Evolutionary conservation across 306 rosid species (phyloP), one percentile per base, ranked within the genome.

Genomic region (Glycyrrhiza uralensis): DNA sequence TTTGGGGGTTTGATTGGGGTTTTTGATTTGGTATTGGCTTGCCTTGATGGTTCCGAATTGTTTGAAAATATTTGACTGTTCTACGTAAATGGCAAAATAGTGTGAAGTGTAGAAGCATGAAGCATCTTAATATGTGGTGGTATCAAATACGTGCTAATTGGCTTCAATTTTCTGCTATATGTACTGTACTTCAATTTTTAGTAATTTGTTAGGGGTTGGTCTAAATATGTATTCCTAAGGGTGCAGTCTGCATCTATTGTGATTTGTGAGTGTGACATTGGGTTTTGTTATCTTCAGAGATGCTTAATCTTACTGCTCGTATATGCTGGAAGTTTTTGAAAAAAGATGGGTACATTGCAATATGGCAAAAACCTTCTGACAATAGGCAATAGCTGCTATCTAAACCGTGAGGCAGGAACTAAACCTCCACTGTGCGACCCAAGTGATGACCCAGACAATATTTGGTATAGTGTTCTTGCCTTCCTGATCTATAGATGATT

Each of bases 251-350:
- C 63, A 57, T 76, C 54, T 46, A 18, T 19, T 15, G 32, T n/a
- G n/a, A n/a, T n/a, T n/a, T n/a, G n/a, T 46, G 52, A 41, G 38
- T 62, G 32, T 78, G 54, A 78, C 66, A 3, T 46, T 6, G 52
- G 11, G 69, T n/a, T 56, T 62, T 33, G 47, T 41, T 61, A 13
- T 81, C 41, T 22, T 41, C 92, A 92, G 97, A 92, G 85, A 92
- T 92, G 97, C 83, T 92, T 56, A 87, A 87, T 78, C 92, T 92
- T 61, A 92, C 94, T 28, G 64, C 85, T 42, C 93, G 94, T 22
- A 90, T 92, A 30, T 92, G 96, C 87, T 92, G 97, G 97, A 78
- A 83, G 58, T n/a, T n/a, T n/a, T n/a, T n/a, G n/a, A n/a, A n/a
- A n/a, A n/a, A n/a, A n/a, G n/a, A n/a, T n/a, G n/a, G n/a, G n/a